Percentiles rank a stretch among this genome's conserved stretches.
phyloP scores from a whole-genome alignment of 1,284 basidiomycete genomes.

The Tylopilus orsonianus region DNA sequence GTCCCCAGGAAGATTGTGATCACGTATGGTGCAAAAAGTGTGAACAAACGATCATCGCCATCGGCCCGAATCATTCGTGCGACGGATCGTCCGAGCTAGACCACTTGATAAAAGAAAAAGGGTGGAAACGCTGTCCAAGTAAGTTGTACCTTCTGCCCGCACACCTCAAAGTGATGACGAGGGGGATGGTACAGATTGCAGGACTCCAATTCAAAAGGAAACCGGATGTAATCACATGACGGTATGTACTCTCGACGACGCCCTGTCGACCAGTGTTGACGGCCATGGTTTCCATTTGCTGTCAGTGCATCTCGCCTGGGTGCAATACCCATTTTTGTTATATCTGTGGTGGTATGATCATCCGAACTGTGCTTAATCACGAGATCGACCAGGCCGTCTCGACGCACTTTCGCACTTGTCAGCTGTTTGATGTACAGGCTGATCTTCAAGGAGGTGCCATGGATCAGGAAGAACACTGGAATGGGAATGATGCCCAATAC shows the following conservation, averaged over 20 bases:
- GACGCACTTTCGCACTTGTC: slow-evolving; percentile 49
- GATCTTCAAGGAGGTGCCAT: no score
- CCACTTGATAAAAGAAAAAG: slow-evolving; percentile 49
- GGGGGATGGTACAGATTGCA: slow-evolving; percentile 46
- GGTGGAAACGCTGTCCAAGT: slow-evolving; percentile 65
- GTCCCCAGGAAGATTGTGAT: slow-evolving; percentile 46
- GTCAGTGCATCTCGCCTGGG: slow-evolving; percentile 55
- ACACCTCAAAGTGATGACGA: no score
- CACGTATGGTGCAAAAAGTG: slow-evolving; percentile 58
- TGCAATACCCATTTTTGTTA: slow-evolving; percentile 71
- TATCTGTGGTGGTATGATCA: slow-evolving; percentile 51
- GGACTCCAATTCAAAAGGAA: slow-evolving; percentile 52
- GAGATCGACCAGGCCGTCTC: slow-evolving; percentile 45
- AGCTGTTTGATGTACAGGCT: slow-evolving; percentile 38
- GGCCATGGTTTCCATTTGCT: background rate
- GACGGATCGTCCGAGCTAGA: slow-evolving; percentile 56
- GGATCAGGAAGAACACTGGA: no score
- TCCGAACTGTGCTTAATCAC: slow-evolving; percentile 43
- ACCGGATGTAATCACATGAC: slow-evolving; percentile 68
- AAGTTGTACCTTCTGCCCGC: slow-evolving; percentile 9
- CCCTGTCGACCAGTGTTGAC: background rate
- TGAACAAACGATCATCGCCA: slow-evolving; percentile 41
- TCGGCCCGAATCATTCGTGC: slow-evolving; percentile 51
- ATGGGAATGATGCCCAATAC: no score
- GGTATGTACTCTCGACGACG: slow-evolving; percentile 43